Evolutionary conservation across 768 basidiomycete species (phyloP).

Genomic region (Termitomyces sp.): DNA sequence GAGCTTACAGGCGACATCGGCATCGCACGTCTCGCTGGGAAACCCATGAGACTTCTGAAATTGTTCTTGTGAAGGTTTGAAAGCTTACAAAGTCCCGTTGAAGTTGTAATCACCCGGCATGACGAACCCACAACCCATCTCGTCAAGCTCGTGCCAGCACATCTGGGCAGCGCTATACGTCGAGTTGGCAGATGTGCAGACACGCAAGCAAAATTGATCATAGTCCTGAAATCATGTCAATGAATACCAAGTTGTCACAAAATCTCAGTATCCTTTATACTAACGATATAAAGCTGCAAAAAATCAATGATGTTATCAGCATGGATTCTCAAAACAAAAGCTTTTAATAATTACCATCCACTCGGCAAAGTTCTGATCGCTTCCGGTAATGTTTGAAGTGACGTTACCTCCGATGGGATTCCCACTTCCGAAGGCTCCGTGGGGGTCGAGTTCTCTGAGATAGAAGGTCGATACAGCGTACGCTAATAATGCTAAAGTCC

Average conservation of each 20-base stretch:
- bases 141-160: slow-evolving; percentile 46
- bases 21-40: slow-evolving; percentile 37
- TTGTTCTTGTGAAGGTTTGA: neutral
- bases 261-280: neutral
- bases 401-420: slow-evolving; percentile 46
- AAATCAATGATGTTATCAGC: neutral
- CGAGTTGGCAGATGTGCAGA: slow-evolving; percentile 40
- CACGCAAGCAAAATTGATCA: slow-evolving; percentile 37
- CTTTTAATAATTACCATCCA: slow-evolving; percentile 36
- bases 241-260: neutral
- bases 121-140: slow-evolving; percentile 42
- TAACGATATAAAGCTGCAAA: slow-evolving; percentile 28
- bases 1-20: slow-evolving; percentile 37
- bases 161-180: slow-evolving; percentile 38
- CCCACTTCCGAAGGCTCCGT: slow-evolving; percentile 36
- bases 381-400: slow-evolving; percentile 37
- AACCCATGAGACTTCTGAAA: neutral
- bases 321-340: neutral
- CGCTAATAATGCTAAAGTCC: neutral
- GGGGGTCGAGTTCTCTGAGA: slow-evolving; percentile 41
- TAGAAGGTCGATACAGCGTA: neutral
- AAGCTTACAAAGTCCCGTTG: slow-evolving; percentile 39
- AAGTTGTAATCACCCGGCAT: slow-evolving; percentile 45
- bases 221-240: slow-evolving; percentile 20
- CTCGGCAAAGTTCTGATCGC: slow-evolving; percentile 34